phyloP scores from a whole-genome alignment of 108 stramenopile genomes.

The Stephanodiscus triporus region DNA sequence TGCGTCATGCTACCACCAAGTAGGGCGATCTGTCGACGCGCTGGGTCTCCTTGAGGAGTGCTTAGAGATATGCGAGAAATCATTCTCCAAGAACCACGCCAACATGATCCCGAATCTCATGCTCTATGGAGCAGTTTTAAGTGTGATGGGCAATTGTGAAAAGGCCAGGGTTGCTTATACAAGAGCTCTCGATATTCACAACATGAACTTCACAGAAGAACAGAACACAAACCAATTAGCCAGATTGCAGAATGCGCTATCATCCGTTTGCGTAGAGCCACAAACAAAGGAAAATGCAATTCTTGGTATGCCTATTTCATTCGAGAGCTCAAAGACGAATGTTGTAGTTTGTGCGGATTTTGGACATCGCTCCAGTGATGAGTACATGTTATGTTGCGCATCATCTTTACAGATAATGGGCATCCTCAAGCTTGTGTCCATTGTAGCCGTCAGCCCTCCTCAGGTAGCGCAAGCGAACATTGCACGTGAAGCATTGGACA shows the following conservation, averaged over 20 bases:
- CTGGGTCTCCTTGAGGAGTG: slow-evolving; percentile 35
- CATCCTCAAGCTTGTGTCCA: slow-evolving; percentile 32
- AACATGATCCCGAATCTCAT: slow-evolving; percentile 51
- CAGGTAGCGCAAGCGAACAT: slow-evolving; percentile 26
- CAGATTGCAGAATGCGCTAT: slow-evolving; percentile 17
- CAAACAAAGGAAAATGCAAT: not conserved
- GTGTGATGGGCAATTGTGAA: slow-evolving; percentile 21
- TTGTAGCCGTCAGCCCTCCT: slow-evolving; percentile 28
- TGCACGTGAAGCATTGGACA: slow-evolving; percentile 39
- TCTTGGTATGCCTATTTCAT: slow-evolving; percentile 15
- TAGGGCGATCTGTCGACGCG: slow-evolving; percentile 36
- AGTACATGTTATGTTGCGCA: slow-evolving; percentile 33
- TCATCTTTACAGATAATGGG: slow-evolving; percentile 40
- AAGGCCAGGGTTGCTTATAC: slow-evolving; percentile 28
- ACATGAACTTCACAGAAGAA: slow-evolving; percentile 30
- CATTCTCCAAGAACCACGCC: slow-evolving; percentile 34
- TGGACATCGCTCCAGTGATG: slow-evolving; percentile 33
- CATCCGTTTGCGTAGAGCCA: not conserved
- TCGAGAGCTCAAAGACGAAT: slow-evolving; percentile 16
- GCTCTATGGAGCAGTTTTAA: slow-evolving; percentile 40
- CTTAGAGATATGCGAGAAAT: slow-evolving; percentile 42
- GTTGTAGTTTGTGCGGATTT: slow-evolving; percentile 42
- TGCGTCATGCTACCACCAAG: slow-evolving; percentile 39
- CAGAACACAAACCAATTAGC: slow-evolving; percentile 25
- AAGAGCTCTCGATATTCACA: slow-evolving; percentile 41